phyloP scores from a whole-genome alignment of 163 green algal genomes.

The Dunaliella salina region DNA sequence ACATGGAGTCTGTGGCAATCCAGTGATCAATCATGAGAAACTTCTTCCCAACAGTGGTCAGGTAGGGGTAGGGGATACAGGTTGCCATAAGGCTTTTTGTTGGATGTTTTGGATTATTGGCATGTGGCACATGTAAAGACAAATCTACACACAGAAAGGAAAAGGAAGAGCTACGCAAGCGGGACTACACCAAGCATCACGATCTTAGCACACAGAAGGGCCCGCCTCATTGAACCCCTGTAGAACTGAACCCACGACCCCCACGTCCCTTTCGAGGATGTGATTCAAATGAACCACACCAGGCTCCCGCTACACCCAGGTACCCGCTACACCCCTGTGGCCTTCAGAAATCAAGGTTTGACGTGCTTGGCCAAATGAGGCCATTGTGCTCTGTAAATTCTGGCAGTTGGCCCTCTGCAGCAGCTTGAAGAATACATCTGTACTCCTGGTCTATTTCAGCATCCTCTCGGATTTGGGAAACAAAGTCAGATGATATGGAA shows the following conservation, averaged over 20 bases:
- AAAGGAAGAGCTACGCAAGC: neutral
- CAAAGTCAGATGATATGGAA: neutral
- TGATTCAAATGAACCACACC: too few species aligned
- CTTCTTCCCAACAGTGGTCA: neutral
- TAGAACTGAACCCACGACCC: too few species aligned
- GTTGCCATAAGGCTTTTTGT: neutral
- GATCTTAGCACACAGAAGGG: too few species aligned
- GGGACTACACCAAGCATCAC: too few species aligned
- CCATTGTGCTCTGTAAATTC: neutral
- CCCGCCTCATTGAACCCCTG: too few species aligned
- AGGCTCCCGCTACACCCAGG: too few species aligned
- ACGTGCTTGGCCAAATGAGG: neutral
- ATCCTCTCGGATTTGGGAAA: neutral
- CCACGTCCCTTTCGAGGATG: too few species aligned
- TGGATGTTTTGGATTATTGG: neutral
- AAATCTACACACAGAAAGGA: neutral
- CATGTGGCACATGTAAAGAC: neutral
- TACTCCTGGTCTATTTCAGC: neutral
- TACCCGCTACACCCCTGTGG: neutral
- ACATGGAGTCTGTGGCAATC: constrained; percentile 38
- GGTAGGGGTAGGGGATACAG: neutral
- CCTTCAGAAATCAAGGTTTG: neutral
- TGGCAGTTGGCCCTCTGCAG: neutral
- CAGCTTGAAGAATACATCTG: neutral
- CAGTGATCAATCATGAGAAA: constrained; percentile 21